Base-by-base conservation (phyloP, 2,329 filamentous ascomycete genomes). In the Xylaria sp. region DNA sequence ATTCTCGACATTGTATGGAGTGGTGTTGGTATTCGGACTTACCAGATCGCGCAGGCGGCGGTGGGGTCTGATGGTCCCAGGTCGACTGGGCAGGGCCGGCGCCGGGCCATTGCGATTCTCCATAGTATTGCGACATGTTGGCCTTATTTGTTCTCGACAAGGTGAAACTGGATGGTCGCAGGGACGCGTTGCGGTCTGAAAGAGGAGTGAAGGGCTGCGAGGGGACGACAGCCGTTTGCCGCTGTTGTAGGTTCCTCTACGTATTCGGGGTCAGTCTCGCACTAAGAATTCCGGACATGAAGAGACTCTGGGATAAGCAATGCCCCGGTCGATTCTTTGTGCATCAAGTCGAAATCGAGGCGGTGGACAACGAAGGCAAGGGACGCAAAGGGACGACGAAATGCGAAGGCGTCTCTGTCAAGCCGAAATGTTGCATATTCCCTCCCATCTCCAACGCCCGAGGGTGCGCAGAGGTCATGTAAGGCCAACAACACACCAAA, bases 61-160 rank as follows among this genome's bases (percentile, higher is more conserved):
- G 87, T 58, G 87, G 87, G 54, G 82, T 82, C 62, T 86, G 86
- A 68, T 89, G 86, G 66, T 91, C 88, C 88, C 88, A 91, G 42
- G 85, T 86, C 19, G 81, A 72, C 75, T 89, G 87, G 66, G 66
- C 79, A 77, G 61, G 83, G 77, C 63, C 67, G 21, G 66, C 60
- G 48, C 62, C 64, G 41, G 65, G 61, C 69, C 69, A 71, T 64
- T 71, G 69, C 44, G 66, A 66, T 16, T 71, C 69, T 57, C 66
- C 66, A 54, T 71, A 71, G 48, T 70, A 71, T 60, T 70, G 69
- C 58, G 69, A 69, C 69, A 71, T 71, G 21, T 43, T 53, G 54
- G 44, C 50, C 57, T 13, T 34, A 11, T 11, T 34, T 29, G 22
- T 29, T 20, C 18, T 44, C 26, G 42, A 20, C 22, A 37, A 18